phyloP scores from a whole-genome alignment of 192 early-diverging fungal species.

The Entomortierella lignicola region DNA sequence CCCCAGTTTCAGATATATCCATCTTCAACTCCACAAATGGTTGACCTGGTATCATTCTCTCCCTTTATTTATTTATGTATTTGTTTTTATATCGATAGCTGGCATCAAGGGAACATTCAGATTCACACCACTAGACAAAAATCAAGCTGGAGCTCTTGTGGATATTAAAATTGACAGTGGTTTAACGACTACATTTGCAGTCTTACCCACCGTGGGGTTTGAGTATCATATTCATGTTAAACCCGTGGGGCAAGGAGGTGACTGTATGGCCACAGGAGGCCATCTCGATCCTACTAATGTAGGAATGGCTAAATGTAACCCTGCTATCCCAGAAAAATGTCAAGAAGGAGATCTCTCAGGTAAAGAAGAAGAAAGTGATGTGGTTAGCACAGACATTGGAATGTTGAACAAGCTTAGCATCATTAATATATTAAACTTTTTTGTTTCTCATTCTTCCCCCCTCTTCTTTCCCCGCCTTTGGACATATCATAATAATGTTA shows the following conservation, averaged over 20 bases:
- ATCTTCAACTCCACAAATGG: not conserved
- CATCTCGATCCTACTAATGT: constrained; percentile 29
- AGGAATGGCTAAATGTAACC: constrained; percentile 16
- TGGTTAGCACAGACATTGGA: too few species aligned
- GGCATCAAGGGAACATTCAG: constrained; percentile 12
- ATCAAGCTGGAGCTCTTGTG: not conserved
- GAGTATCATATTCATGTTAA: constrained; percentile 47
- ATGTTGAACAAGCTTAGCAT: too few species aligned
- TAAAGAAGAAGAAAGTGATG: constrained; percentile 7
- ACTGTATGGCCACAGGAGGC: constrained; percentile 36
- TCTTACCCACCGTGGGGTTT: constrained; percentile 6
- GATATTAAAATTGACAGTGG: constrained; percentile 2
- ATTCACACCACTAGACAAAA: not conserved
- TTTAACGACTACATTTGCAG: not conserved
- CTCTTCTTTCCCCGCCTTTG: too few species aligned
- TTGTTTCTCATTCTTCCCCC: too few species aligned
- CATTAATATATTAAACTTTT: too few species aligned
- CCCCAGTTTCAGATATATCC: not conserved
- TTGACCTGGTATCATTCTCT: not conserved
- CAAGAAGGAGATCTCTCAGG: constrained; percentile 49
- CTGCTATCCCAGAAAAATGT: constrained; percentile 12
- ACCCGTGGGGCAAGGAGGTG: constrained; percentile 23
- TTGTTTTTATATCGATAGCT: not conserved
- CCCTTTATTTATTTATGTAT: not conserved
- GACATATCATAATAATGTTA: not conserved